Conservation (phyloP, 345 rosid genomes). For the Jatropha curcas region DNA sequence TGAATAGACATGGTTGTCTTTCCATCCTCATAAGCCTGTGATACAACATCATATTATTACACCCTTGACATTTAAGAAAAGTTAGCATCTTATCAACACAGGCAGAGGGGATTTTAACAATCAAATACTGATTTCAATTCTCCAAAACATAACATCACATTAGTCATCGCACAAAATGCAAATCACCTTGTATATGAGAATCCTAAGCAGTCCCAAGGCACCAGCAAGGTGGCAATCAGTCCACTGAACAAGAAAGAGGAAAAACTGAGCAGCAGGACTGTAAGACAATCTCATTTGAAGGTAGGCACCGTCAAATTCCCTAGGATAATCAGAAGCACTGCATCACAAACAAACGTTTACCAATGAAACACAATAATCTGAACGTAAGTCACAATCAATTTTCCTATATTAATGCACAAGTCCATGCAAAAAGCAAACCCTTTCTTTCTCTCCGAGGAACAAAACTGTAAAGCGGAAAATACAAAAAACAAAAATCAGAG, state of each 20-base stretch:
- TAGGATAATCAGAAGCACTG: constrained; percentile 93
- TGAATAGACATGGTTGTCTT: constrained; percentile 80
- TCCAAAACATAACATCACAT: background rate
- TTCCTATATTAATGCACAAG: background rate
- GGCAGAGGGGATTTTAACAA: background rate
- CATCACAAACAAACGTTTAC: background rate
- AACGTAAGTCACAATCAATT: background rate
- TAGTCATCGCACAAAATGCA: background rate
- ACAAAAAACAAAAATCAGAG: background rate
- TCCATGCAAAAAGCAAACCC: too few relatives aligned
- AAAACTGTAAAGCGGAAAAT: background rate
- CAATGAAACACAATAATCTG: background rate
- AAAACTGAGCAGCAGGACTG: constrained; percentile 83
- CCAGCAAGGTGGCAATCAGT: constrained; percentile 90
- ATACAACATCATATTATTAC: constrained; percentile 12
- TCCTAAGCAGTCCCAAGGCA: constrained; percentile 82
- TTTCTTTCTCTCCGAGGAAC: too few relatives aligned
- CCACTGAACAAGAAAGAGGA: constrained; percentile 96
- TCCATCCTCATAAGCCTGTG: constrained; percentile 88
- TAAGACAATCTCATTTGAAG: constrained; percentile 95
- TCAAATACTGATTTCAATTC: background rate
- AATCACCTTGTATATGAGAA: constrained; percentile 80
- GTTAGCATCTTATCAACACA: background rate
- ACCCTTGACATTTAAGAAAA: constrained; percentile 1
- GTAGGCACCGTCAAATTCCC: constrained; percentile 80